phyloP scores from a whole-genome alignment of 1,284 basidiomycete genomes.

The Naganishia sp. region DNA sequence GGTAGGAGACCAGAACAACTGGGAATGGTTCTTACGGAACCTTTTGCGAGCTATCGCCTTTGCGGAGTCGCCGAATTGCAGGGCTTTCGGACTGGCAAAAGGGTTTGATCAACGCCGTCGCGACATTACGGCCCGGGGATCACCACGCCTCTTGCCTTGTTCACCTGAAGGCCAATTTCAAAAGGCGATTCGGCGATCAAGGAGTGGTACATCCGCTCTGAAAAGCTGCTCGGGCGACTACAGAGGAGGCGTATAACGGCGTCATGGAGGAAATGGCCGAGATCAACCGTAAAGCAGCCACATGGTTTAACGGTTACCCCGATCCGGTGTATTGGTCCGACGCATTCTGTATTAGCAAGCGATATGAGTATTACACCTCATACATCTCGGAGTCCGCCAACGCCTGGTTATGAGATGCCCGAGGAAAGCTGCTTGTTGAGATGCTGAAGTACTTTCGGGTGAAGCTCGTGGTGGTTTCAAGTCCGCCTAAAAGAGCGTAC shows the following conservation, averaged over 20 bases:
- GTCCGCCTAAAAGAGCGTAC: background rate
- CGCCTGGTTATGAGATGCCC: background rate
- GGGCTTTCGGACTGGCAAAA: background rate
- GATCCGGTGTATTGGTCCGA: background rate
- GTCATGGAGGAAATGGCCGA: background rate
- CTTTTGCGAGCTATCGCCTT: background rate
- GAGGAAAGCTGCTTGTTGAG: background rate
- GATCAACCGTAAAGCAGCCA: background rate
- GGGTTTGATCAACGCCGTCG: background rate
- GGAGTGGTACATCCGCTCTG: background rate
- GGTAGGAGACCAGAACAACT: background rate
- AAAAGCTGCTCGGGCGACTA: background rate
- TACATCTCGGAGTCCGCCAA: background rate
- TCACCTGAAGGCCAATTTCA: background rate
- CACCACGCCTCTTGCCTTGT: background rate
- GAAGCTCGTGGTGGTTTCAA: background rate
- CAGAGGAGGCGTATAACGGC: background rate
- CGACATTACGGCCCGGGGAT: background rate
- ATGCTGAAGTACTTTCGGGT: background rate
- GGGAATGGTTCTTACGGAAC: background rate
- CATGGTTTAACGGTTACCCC: background rate
- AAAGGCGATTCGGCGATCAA: background rate
- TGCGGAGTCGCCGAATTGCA: background rate
- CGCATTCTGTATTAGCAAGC: background rate
- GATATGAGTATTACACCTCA: background rate